Conservation (phyloP, 2,329 filamentous ascomycete species). For the Aspergillus japonicus region DNA sequence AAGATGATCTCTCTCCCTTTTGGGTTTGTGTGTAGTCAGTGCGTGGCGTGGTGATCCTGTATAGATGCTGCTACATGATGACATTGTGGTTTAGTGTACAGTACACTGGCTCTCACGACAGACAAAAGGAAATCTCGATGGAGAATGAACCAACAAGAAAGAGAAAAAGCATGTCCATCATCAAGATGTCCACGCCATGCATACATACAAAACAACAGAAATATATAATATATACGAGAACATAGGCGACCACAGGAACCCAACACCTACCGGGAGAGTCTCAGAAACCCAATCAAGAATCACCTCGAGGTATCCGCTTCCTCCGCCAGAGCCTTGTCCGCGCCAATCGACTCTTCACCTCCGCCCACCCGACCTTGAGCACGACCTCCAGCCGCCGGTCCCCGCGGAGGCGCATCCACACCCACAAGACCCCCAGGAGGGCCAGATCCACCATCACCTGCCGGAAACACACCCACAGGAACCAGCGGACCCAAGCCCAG, state of each 20-base stretch:
- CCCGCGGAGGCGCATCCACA: conserved; percentile 44
- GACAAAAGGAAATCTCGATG: neutral
- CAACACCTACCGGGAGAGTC: neutral
- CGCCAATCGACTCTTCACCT: conserved; percentile 34
- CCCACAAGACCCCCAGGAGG: conserved; percentile 42
- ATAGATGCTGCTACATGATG: no score
- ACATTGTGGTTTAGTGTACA: neutral
- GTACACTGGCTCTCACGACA: neutral
- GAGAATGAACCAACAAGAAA: neutral
- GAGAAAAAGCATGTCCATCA: conserved; percentile 25
- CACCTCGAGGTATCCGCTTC: neutral
- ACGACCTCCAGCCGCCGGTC: conserved; percentile 44
- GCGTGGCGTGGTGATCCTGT: no score
- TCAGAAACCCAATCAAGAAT: neutral
- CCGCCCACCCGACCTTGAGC: conserved; percentile 34
- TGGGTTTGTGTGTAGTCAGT: no score
- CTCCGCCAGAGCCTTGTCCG: conserved; percentile 27
- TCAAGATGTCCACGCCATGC: neutral
- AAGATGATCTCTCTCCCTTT: no score
- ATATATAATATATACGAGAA: conserved; percentile 7
- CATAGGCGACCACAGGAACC: conserved; percentile 1
- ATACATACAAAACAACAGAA: conserved; percentile 17
- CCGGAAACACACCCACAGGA: conserved; percentile 67
- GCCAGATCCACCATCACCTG: conserved; percentile 72
- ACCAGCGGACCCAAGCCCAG: conserved; percentile 68